A percentile compares a stretch with the other conserved stretches of the same genome.
These are phyloP conservation scores for Pseudopithomyces chartarum DNA, from an alignment of 2,329 filamentous ascomycete species.

Conservation along the genomic window DNA sequence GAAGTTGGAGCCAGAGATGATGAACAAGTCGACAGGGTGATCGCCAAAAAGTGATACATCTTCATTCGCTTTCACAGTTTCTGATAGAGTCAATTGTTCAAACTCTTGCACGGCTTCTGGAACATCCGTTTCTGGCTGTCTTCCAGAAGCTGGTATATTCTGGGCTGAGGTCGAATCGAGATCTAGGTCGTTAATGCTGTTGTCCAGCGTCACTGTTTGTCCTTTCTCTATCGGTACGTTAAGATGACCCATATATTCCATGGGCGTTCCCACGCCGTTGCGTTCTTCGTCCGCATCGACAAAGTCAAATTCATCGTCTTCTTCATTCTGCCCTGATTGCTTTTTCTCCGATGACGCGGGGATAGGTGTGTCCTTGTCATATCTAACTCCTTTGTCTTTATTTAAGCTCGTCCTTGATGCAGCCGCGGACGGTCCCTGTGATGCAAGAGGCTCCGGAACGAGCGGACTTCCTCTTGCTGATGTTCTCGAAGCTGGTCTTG, in stretches of 20 bases:
- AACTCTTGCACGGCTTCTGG: conserved; percentile 37
- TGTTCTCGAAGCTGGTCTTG: conserved; percentile 28
- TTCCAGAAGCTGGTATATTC: conserved; percentile 24
- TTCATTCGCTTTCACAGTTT: conserved; percentile 51
- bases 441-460: conserved; percentile 14
- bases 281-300: conserved; percentile 60
- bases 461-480: conserved; percentile 17
- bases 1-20: conserved; percentile 86
- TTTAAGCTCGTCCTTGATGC: conserved; percentile 24
- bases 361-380: not conserved
- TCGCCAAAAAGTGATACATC: conserved; percentile 68
- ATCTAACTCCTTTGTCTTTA: conserved; percentile 1
- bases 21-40: conserved; percentile 81
- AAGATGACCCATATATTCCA: conserved; percentile 54
- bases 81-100: conserved; percentile 34
- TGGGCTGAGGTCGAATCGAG: conserved; percentile 31
- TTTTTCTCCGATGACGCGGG: conserved; percentile 10
- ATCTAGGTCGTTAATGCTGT: conserved; percentile 23
- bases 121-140: conserved; percentile 23
- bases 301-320: conserved; percentile 55
- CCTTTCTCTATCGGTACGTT: conserved; percentile 29
- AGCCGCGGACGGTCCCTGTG: conserved; percentile 16
- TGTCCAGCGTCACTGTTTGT: conserved; percentile 30
- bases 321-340: conserved; percentile 26
- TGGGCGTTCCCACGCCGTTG: conserved; percentile 52